A percentile compares a stretch with the other conserved stretches of the same genome.
Evolutionary conservation across 1,284 basidiomycete genomes (phyloP).

Genomic region (Tremellales sp.): DNA sequence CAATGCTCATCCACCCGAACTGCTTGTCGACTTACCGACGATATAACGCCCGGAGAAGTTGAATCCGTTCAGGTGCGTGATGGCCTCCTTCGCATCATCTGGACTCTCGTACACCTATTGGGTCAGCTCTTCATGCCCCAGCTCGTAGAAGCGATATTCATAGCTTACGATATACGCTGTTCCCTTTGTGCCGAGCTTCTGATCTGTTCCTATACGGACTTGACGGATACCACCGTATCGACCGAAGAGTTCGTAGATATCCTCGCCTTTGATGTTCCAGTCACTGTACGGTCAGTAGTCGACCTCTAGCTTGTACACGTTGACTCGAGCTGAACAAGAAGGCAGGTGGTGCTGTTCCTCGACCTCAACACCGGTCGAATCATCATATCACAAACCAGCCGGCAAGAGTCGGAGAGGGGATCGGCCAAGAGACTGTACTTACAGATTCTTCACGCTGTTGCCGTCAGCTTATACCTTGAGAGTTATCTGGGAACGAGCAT

Average conservation of each 20-base stretch:
- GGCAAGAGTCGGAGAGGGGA: not conserved
- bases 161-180: constrained; percentile 73
- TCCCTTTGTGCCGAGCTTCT: constrained; percentile 76
- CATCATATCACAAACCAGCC: no score
- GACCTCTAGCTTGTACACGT: not conserved
- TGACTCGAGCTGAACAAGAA: not conserved
- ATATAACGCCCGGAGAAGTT: constrained; percentile 98
- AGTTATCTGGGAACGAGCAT: constrained; percentile 12
- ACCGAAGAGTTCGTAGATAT: constrained; percentile 95
- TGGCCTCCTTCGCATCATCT: constrained; percentile 83
- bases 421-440: constrained; percentile 8
- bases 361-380: not conserved
- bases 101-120: constrained; percentile 49
- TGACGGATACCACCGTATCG: constrained; percentile 96
- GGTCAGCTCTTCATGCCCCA: not conserved
- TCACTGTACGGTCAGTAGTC: constrained; percentile 51
- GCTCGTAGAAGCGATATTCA: no score
- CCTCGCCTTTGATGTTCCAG: constrained; percentile 85
- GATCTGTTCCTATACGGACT: constrained; percentile 85
- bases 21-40: constrained; percentile 54
- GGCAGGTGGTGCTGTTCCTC: not conserved
- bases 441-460: constrained; percentile 47
- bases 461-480: constrained; percentile 6
- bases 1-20: not conserved
- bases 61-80: constrained; percentile 96